Evolutionary conservation across 2,329 filamentous ascomycete species (phyloP).

Genomic region (Pseudogymnoascus sp.): DNA sequence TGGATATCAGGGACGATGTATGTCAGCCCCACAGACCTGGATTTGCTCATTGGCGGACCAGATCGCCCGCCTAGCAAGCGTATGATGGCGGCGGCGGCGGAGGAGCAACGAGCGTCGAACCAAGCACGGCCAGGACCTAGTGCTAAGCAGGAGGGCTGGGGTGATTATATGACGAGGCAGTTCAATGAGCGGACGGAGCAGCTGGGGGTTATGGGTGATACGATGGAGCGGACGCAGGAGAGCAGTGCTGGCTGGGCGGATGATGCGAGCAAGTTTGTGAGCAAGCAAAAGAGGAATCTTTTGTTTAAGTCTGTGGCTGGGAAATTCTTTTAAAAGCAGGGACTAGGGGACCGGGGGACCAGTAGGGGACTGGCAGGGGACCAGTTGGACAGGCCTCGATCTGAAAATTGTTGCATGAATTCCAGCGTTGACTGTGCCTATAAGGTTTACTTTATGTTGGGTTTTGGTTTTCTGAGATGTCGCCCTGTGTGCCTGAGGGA

Average conservation of each 20-base stretch:
- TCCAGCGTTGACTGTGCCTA: not conserved
- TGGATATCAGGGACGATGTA: constrained; percentile 96
- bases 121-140: constrained; percentile 30
- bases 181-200: constrained; percentile 87
- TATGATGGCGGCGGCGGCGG: constrained; percentile 72
- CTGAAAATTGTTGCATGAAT: not conserved
- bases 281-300: constrained; percentile 79
- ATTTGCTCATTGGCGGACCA: constrained; percentile 81
- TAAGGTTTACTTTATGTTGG: not conserved
- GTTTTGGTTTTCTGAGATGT: not conserved
- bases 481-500: not conserved
- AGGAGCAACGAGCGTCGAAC: constrained; percentile 59
- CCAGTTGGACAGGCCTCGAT: not conserved
- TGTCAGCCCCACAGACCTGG: constrained; percentile 78
- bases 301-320: constrained; percentile 63
- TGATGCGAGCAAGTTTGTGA: constrained; percentile 81
- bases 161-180: constrained; percentile 77
- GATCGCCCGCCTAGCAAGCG: constrained; percentile 82
- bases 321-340: constrained; percentile 39
- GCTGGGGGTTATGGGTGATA: constrained; percentile 73
- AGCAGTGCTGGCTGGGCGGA: constrained; percentile 78
- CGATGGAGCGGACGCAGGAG: constrained; percentile 74
- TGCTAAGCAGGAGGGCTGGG: constrained; percentile 54
- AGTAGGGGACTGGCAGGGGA: not conserved
- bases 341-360: not conserved